Percentiles rank a stretch among this genome's conserved stretches.
phyloP scores from a whole-genome alignment of 208 protist species.

The Acanthamoeba royreba region DNA sequence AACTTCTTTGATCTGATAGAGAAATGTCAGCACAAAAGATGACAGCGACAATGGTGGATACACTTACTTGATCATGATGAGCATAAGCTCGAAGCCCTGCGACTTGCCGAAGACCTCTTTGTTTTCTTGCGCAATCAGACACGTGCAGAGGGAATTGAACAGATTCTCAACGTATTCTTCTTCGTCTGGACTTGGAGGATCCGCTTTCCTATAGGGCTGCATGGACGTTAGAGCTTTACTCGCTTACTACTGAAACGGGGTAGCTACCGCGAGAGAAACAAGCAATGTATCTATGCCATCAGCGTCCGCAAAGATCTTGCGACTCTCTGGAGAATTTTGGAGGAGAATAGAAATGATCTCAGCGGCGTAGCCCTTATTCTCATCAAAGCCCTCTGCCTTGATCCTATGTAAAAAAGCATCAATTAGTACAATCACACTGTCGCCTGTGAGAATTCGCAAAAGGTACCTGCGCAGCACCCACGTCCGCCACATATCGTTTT shows the following conservation, averaged over 20 bases:
- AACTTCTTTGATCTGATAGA: slow-evolving; percentile 55
- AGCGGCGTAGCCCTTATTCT: slow-evolving; percentile 67
- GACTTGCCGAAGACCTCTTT: slow-evolving; percentile 69
- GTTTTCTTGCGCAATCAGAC: slow-evolving; percentile 50
- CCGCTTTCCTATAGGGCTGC: not conserved
- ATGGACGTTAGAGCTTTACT: not conserved
- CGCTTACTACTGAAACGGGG: not conserved
- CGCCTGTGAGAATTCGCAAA: not conserved
- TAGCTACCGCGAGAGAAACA: slow-evolving; percentile 51
- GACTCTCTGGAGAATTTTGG: slow-evolving; percentile 46
- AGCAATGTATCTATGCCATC: slow-evolving; percentile 68
- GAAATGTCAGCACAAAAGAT: not conserved
- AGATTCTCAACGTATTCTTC: slow-evolving; percentile 73
- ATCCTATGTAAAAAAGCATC: not conserved
- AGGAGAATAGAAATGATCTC: slow-evolving; percentile 71
- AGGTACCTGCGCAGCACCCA: slow-evolving; percentile 50
- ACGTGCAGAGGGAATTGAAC: slow-evolving; percentile 66
- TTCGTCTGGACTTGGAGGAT: slow-evolving; percentile 44
- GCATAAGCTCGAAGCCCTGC: slow-evolving; percentile 76
- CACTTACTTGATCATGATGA: slow-evolving; percentile 75
- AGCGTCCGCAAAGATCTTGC: slow-evolving; percentile 27
- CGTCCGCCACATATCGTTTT: slow-evolving; percentile 35
- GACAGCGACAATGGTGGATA: not conserved
- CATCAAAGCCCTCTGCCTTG: slow-evolving; percentile 55
- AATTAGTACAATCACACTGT: not conserved